Percentiles rank a stretch among this genome's conserved stretches.
phyloP scores from a whole-genome alignment of 75 land plant species.

The Cryptomeria japonica region DNA sequence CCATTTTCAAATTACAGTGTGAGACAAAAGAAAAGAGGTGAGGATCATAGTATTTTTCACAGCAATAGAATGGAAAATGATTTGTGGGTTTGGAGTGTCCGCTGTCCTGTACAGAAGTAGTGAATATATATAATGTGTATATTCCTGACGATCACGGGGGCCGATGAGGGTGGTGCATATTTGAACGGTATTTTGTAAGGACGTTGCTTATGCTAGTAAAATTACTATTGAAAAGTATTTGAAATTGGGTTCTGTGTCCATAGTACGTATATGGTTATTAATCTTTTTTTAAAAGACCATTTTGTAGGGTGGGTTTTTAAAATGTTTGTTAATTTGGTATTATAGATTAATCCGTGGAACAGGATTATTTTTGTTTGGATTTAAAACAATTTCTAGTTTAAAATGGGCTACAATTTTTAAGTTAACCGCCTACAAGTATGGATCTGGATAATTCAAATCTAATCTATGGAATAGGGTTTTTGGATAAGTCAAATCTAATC shows the following conservation, averaged over 20 bases:
- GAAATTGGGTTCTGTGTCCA: neutral
- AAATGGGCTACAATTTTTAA: too few relatives aligned
- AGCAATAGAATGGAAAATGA: neutral
- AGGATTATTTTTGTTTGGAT: too few relatives aligned
- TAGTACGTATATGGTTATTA: neutral
- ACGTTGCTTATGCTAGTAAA: neutral
- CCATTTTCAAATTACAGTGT: neutral
- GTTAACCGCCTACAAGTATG: too few relatives aligned
- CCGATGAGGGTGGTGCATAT: neutral
- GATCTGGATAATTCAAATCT: too few relatives aligned
- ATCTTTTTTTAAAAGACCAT: too few relatives aligned
- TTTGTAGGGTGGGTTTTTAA: too few relatives aligned
- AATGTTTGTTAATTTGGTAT: too few relatives aligned
- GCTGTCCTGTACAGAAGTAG: neutral
- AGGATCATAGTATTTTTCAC: neutral
- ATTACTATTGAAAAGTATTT: neutral
- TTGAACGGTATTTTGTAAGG: constrained; percentile 1
- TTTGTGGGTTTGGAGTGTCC: neutral
- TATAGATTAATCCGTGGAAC: neutral
- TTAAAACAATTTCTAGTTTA: too few relatives aligned
- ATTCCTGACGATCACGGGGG: neutral
- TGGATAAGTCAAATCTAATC: too few relatives aligned
- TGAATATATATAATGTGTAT: constrained; percentile 3
- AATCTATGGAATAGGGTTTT: too few relatives aligned
- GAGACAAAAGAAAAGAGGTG: neutral